Percentiles rank a stretch among this genome's conserved stretches.
These are phyloP conservation scores for Colletotrichum simmondsii DNA, from an alignment of 2,329 filamentous ascomycete species.

Conservation along the genomic window DNA sequence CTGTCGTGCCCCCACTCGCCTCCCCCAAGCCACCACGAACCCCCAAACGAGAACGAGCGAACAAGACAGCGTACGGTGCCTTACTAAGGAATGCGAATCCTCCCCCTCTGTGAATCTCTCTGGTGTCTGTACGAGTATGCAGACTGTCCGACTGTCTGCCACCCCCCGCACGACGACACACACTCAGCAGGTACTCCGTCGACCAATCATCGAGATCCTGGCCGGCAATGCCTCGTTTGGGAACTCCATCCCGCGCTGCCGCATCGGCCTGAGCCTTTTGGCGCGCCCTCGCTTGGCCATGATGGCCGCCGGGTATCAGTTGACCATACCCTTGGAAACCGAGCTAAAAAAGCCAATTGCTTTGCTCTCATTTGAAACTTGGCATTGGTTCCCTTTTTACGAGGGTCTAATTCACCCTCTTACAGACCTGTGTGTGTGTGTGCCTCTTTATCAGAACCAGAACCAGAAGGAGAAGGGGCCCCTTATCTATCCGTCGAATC, in stretches of 20 bases:
- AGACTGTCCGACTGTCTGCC: not conserved
- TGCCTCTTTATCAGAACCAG: not conserved
- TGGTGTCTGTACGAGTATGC: not conserved
- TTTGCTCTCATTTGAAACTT: not conserved
- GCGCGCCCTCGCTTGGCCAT: not conserved
- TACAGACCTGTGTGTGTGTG: not conserved
- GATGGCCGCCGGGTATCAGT: slow-evolving; percentile 32
- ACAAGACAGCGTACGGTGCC: not conserved
- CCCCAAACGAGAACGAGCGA: not conserved
- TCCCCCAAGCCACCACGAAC: not conserved
- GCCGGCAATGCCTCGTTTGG: slow-evolving; percentile 15
- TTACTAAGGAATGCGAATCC: not conserved
- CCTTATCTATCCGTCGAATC: not conserved
- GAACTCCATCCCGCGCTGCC: slow-evolving; percentile 17
- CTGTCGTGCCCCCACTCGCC: not conserved
- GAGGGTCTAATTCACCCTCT: not conserved
- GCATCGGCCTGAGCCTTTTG: not conserved
- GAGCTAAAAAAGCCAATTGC: not conserved
- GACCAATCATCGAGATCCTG: slow-evolving; percentile 14
- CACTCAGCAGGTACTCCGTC: too few relatives aligned
- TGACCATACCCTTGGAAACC: not conserved
- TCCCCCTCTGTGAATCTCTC: not conserved
- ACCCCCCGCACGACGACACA: not conserved
- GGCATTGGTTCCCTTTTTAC: slow-evolving; percentile 1
- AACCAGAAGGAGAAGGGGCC: not conserved